phyloP scores from a whole-genome alignment of 768 basidiomycete species.

The Lepiota venenata region DNA sequence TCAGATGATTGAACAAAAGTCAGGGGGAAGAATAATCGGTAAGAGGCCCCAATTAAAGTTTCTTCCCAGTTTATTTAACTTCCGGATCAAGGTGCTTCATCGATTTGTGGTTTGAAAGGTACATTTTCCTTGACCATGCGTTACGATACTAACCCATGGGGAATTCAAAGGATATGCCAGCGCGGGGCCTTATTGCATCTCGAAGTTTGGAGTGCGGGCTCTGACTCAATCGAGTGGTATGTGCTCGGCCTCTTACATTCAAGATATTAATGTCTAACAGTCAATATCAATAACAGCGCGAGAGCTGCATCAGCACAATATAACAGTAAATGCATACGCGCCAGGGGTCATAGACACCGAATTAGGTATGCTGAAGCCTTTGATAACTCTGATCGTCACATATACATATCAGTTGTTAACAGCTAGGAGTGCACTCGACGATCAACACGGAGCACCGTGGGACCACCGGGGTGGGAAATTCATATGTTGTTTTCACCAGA shows the following conservation, averaged over 20 bases:
- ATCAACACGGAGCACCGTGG: neutral
- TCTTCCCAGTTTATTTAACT: neutral
- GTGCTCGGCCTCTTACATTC: neutral
- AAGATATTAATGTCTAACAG: neutral
- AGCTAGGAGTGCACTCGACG: neutral
- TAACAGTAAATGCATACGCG: conserved; percentile 41
- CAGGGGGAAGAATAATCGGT: conserved; percentile 54
- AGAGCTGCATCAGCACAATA: conserved; percentile 33
- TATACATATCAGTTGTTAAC: neutral
- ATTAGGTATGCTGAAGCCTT: neutral
- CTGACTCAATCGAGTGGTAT: conserved; percentile 36
- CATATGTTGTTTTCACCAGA: too few species aligned
- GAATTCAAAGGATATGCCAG: neutral
- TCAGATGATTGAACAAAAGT: conserved; percentile 55
- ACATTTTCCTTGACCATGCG: neutral
- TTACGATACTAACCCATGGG: neutral
- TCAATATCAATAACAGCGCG: conserved; percentile 20
- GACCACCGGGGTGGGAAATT: too few species aligned
- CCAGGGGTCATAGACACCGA: conserved; percentile 22
- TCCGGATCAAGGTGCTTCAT: conserved; percentile 19
- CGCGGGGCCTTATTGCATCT: conserved; percentile 25
- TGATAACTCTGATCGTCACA: neutral
- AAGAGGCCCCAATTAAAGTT: conserved; percentile 19
- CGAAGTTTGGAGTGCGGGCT: conserved; percentile 38
- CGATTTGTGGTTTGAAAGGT: conserved; percentile 28